Base-by-base conservation (phyloP, 257 asterid genomes). In the Solanum medicagineum region DNA sequence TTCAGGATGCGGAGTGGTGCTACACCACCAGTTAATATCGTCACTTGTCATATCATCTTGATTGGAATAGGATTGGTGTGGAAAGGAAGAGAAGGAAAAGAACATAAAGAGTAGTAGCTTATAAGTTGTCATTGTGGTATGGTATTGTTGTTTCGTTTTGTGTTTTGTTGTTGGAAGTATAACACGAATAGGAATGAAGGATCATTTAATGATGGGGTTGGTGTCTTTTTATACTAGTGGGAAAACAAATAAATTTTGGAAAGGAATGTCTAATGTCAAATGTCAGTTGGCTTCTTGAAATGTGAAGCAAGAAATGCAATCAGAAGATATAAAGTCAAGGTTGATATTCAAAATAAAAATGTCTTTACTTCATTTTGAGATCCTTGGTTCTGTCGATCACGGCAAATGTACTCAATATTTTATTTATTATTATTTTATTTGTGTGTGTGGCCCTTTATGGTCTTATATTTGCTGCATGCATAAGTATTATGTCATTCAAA, bases 331-430 rank as follows among this genome's bases (percentile, higher is more conserved):
- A 59, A 77, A 45, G 87, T 73, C 51, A 89, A 84, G 81, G 68
- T 47, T 65, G 44, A 77, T 32, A 62, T 85, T 87, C 80, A 87
- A 80, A 63, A 24, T 14, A 45, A 13, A 45, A 54, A 70, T 90
- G 80, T 86, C 81, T 80, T 90, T 87, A 83, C 3, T 87, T 81
- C 84, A 68, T 86, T 84, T 89, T 51, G 93, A 80, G 90, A 91
- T 93, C 93, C 92, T 92, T 90, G 92, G 6, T 92, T 89, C 92
- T 90, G 89, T 87, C 94, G 95, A 93, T 94, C 92, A 86, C 91
- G 88, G 91, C 87, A 84, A 89, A 87, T 89, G 45, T 91, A 94
- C 93, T 89, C 93, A 90, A 88, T 83, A 75, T 71, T 87, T 86
- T 83, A 36, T 36, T 36, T 36, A 36, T 36, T 36, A 36, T 36